Evolutionary conservation across 2,329 filamentous ascomycete species (phyloP).

Genomic region (Pseudogymnoascus sp.): DNA sequence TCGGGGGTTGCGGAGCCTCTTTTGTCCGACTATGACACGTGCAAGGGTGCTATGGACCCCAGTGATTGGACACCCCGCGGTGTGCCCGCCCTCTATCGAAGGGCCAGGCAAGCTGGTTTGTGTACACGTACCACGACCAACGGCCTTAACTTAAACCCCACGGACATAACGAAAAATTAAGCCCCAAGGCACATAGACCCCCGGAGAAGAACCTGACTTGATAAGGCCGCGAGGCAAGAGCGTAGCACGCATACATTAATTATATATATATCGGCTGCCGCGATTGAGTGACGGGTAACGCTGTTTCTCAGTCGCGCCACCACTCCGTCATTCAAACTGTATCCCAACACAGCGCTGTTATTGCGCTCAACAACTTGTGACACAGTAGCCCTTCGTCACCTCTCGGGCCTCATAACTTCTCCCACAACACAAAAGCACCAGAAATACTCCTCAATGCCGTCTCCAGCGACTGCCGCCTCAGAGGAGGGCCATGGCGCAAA

Average conservation of each 20-base stretch:
- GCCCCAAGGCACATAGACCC: neutral
- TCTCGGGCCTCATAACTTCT: slow-evolving; percentile 23
- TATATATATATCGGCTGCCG: slow-evolving; percentile 16
- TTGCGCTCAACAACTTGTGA: slow-evolving; percentile 26
- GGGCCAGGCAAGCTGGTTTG: neutral
- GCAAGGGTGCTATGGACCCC: slow-evolving; percentile 8
- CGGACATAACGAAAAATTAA: slow-evolving; percentile 6
- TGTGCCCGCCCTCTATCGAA: neutral
- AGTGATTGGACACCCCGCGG: slow-evolving; percentile 1
- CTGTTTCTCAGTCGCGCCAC: slow-evolving; percentile 19
- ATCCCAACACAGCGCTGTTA: slow-evolving; percentile 26
- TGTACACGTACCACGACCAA: neutral
- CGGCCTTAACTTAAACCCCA: slow-evolving; percentile 7
- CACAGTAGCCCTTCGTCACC: slow-evolving; percentile 23
- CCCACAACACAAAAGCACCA: slow-evolving; percentile 15
- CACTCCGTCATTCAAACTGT: slow-evolving; percentile 28
- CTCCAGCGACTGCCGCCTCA: slow-evolving; percentile 25
- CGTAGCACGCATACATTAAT: neutral
- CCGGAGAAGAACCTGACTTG: neutral
- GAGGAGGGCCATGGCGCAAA: slow-evolving; percentile 28
- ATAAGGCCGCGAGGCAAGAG: neutral
- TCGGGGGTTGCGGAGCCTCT: neutral
- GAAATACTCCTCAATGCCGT: slow-evolving; percentile 27
- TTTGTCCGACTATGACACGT: neutral
- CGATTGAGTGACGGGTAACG: slow-evolving; percentile 1